These are phyloP conservation scores for Avicennia marina DNA, from an alignment of 257 asterid species.

Conservation along the genomic window DNA sequence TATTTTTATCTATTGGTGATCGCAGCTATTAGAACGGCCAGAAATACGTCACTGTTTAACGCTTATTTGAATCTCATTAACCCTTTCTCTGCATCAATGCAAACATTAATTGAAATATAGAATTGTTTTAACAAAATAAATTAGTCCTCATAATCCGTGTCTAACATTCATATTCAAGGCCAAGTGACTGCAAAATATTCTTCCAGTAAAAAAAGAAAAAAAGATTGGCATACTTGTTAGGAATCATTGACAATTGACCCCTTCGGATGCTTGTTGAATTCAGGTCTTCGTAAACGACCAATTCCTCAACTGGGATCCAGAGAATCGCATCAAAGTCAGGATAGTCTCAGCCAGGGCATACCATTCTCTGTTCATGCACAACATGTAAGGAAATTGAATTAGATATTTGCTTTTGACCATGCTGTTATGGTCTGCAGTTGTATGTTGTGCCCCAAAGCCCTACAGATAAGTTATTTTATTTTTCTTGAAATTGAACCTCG, in stretches of 20 bases:
- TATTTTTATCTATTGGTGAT: no score
- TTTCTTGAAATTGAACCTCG: conserved; percentile 6
- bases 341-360: conserved; percentile 97
- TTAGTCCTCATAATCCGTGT: no score
- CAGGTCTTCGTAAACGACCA: conserved; percentile 94
- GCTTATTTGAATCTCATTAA: no score
- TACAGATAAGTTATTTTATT: conserved; percentile 34
- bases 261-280: conserved; percentile 9
- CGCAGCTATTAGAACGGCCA: no score
- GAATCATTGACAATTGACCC: background rate
- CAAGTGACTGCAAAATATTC: background rate
- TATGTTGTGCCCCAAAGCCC: conserved; percentile 20
- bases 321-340: conserved; percentile 90
- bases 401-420: background rate
- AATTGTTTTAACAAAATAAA: no score
- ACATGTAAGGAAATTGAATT: conserved; percentile 34
- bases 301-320: conserved; percentile 93
- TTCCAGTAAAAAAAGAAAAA: background rate
- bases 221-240: background rate
- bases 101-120: no score
- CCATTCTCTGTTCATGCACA: conserved; percentile 66
- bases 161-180: background rate
- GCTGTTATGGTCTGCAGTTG: conserved; percentile 32
- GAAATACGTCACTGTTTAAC: no score
- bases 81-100: no score